These are phyloP conservation scores for Tetrahymena elliotti DNA, from an alignment of 73 alveolate species.

Conservation along the genomic window DNA sequence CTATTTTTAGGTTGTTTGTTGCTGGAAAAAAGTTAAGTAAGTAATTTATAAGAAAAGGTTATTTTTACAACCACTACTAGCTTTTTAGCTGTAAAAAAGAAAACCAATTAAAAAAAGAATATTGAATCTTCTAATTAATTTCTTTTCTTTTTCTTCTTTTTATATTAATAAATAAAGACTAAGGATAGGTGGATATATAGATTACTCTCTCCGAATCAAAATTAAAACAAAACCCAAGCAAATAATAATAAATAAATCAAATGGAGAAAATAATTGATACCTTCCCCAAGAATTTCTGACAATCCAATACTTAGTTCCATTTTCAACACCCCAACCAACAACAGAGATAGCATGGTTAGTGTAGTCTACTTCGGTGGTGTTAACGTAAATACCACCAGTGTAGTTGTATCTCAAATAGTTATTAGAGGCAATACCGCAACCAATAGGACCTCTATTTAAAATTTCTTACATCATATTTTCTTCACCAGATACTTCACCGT, in stretches of 20 bases:
- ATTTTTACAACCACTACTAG: no score
- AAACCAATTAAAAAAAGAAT: not conserved
- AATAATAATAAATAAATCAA: not conserved
- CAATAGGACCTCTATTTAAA: conserved; percentile 86
- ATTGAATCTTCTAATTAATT: not conserved
- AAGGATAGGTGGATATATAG: no score
- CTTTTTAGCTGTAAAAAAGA: not conserved
- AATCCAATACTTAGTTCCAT: conserved; percentile 82
- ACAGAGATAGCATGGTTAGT: conserved; percentile 72
- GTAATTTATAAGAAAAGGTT: not conserved
- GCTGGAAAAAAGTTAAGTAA: not conserved
- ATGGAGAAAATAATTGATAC: not conserved
- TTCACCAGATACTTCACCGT: conserved; percentile 65
- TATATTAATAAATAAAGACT: no score
- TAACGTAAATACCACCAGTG: not conserved
- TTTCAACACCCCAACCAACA: conserved; percentile 89
- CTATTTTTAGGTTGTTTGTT: not conserved
- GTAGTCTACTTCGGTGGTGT: conserved; percentile 1
- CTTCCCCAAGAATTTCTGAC: conserved; percentile 93
- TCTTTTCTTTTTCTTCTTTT: not conserved
- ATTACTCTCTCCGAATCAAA: not conserved
- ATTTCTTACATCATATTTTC: conserved; percentile 81
- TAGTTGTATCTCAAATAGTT: conserved; percentile 48
- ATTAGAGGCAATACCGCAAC: conserved; percentile 63
- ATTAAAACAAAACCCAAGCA: not conserved